phyloP scores from a whole-genome alignment of 78 protist species.

The Isochrysis galbana region DNA sequence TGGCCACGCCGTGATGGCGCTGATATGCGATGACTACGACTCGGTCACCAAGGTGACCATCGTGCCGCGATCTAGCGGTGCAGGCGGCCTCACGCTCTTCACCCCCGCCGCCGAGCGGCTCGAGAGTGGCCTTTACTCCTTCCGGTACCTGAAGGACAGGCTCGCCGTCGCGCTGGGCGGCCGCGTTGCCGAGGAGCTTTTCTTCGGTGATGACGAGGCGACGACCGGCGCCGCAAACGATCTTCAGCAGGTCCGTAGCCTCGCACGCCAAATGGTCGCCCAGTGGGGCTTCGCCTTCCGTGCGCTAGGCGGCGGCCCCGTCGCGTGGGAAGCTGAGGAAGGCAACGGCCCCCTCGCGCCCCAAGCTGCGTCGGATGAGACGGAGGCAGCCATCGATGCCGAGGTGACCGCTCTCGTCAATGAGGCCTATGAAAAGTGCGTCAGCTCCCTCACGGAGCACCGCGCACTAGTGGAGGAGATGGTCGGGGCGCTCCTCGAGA shows the following conservation, averaged over 20 bases:
- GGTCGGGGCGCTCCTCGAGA: slow-evolving; percentile 37
- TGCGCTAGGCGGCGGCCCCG: background rate
- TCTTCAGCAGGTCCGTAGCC: slow-evolving; percentile 70
- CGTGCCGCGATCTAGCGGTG: slow-evolving; percentile 32
- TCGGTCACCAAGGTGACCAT: slow-evolving; percentile 72
- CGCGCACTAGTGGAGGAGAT: slow-evolving; percentile 41
- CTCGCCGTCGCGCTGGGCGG: slow-evolving; percentile 12
- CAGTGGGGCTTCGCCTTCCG: slow-evolving; percentile 45
- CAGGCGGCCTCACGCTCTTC: slow-evolving; percentile 92
- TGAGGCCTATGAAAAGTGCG: slow-evolving; percentile 36
- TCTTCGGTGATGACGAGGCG: slow-evolving; percentile 48
- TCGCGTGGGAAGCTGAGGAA: background rate
- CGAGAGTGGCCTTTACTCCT: slow-evolving; percentile 62
- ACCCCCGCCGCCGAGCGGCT: slow-evolving; percentile 85
- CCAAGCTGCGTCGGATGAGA: slow-evolving; percentile 24
- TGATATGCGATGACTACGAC: slow-evolving; percentile 66
- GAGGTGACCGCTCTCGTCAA: slow-evolving; percentile 6
- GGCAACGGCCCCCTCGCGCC: slow-evolving; percentile 42
- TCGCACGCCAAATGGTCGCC: slow-evolving; percentile 67
- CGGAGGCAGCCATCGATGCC: slow-evolving; percentile 23
- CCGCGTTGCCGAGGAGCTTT: slow-evolving; percentile 28
- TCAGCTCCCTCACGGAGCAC: slow-evolving; percentile 24
- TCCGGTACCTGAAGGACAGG: background rate
- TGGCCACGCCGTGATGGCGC: slow-evolving; percentile 4
- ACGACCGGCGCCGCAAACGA: slow-evolving; percentile 94